Evolutionary conservation across 2,329 filamentous ascomycete species (phyloP).

Genomic region (Penicillium sclerotiorum): DNA sequence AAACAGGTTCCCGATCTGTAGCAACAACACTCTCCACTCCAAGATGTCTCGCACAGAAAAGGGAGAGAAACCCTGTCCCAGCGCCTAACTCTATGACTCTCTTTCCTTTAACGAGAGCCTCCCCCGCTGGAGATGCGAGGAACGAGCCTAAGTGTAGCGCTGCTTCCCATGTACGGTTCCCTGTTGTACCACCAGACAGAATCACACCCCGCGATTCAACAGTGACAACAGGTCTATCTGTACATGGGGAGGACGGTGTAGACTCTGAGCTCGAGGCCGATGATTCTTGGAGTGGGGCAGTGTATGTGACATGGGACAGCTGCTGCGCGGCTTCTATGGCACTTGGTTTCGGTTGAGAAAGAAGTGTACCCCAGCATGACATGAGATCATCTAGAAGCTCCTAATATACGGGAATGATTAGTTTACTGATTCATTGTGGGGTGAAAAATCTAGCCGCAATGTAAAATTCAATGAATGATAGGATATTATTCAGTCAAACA

Average conservation of each 20-base stretch:
- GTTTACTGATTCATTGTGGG: not conserved
- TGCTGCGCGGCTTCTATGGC: slow-evolving; percentile 68
- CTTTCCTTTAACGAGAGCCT: slow-evolving; percentile 52
- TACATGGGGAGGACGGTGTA: not conserved
- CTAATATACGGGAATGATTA: slow-evolving; percentile 53
- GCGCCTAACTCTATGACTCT: slow-evolving; percentile 66
- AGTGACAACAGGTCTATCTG: slow-evolving; percentile 34
- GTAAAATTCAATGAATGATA: too few species aligned
- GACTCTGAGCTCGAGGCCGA: not conserved
- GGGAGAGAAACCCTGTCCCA: slow-evolving; percentile 67
- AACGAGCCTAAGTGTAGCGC: slow-evolving; percentile 66
- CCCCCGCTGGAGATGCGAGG: slow-evolving; percentile 52
- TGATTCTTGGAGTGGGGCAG: slow-evolving; percentile 31
- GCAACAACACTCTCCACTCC: slow-evolving; percentile 56
- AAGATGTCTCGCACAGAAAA: slow-evolving; percentile 64
- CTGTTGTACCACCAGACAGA: slow-evolving; percentile 64
- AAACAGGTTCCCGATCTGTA: slow-evolving; percentile 62
- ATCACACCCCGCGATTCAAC: slow-evolving; percentile 60
- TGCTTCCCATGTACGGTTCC: slow-evolving; percentile 71
- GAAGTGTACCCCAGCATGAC: slow-evolving; percentile 65
- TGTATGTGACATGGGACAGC: slow-evolving; percentile 76
- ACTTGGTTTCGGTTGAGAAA: slow-evolving; percentile 65
- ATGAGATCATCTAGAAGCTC: slow-evolving; percentile 83
- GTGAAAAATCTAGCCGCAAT: not conserved
- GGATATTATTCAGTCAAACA: too few species aligned